phyloP scores from a whole-genome alignment of 257 asterid species.

The Striga asiatica region DNA sequence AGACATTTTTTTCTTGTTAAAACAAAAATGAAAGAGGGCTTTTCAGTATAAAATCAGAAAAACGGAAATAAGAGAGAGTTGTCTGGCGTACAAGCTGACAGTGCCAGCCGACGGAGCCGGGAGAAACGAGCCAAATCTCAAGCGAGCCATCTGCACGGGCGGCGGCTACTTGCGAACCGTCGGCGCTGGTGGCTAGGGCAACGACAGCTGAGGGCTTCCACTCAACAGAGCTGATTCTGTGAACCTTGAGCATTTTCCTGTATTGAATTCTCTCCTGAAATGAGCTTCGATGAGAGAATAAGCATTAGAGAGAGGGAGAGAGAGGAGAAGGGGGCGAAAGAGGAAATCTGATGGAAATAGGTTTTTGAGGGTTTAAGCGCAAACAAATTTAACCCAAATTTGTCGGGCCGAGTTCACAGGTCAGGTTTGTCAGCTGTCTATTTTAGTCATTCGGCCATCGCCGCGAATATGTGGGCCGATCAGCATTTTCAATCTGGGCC shows the following conservation, averaged over 20 bases:
- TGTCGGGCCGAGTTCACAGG: too few relatives aligned
- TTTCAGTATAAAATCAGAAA: not conserved
- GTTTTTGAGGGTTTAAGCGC: constrained; percentile 33
- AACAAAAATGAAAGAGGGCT: not conserved
- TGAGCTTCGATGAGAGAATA: not conserved
- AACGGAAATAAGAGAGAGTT: not conserved
- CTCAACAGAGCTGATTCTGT: constrained; percentile 55
- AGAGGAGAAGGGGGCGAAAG: constrained; percentile 12
- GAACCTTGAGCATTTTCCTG: constrained; percentile 36
- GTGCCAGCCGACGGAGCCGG: constrained; percentile 99
- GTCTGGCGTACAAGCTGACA: constrained; percentile 65
- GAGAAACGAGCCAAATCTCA: constrained; percentile 98
- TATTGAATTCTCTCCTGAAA: not conserved
- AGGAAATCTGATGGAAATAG: not conserved
- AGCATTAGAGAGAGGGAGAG: constrained; percentile 14
- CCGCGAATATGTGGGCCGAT: too few relatives aligned
- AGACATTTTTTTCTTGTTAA: not conserved
- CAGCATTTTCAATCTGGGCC: too few relatives aligned
- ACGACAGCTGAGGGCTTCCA: constrained; percentile 87
- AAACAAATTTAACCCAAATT: too few relatives aligned
- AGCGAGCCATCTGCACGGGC: constrained; percentile 84
- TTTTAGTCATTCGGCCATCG: too few relatives aligned
- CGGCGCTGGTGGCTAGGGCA: constrained; percentile 87
- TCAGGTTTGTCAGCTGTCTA: too few relatives aligned
- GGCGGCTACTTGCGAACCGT: constrained; percentile 88